Conservation (phyloP, 2,329 filamentous ascomycete genomes). For the Chalaropsis thielavioides region DNA sequence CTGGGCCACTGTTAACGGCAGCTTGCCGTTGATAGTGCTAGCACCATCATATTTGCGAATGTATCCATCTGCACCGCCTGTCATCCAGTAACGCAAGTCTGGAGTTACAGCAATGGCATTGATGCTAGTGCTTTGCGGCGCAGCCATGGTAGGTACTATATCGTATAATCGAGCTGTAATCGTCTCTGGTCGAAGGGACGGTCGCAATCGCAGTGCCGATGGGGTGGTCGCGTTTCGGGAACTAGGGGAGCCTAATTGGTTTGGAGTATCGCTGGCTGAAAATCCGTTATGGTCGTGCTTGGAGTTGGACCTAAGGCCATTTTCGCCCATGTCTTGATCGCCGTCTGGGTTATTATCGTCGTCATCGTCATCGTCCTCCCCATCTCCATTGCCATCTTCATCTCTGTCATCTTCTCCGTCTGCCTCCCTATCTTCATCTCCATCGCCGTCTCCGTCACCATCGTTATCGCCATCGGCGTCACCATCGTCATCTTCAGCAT, state of each 20-base stretch:
- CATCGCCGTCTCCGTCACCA: constrained; percentile 20
- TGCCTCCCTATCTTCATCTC: constrained; percentile 21
- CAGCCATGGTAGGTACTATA: constrained; percentile 92
- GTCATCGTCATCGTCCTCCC: constrained; percentile 19
- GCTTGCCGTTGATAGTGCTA: constrained; percentile 87
- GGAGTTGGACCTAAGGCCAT: background rate
- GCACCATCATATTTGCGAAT: constrained; percentile 94
- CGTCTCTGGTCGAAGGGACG: constrained; percentile 60
- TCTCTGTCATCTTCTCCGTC: constrained; percentile 26
- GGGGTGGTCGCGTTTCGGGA: constrained; percentile 13
- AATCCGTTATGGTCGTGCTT: background rate
- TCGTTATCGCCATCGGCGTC: constrained; percentile 31
- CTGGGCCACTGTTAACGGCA: constrained; percentile 86
- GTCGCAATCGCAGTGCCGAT: constrained; percentile 29
- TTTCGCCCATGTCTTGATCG: constrained; percentile 10
- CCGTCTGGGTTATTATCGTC: constrained; percentile 18
- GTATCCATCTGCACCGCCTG: constrained; percentile 85
- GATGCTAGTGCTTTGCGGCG: constrained; percentile 87
- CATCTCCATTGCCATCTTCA: constrained; percentile 24
- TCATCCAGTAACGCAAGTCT: constrained; percentile 90
- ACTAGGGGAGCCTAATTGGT: background rate
- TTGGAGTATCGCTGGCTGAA: background rate
- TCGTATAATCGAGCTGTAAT: constrained; percentile 73
- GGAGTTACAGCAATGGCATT: constrained; percentile 86
- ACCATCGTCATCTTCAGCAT: constrained; percentile 31